A percentile compares a stretch with the other conserved stretches of the same genome.
These are phyloP conservation scores for Wickerhamiella musiphila DNA, from an alignment of 805 yeast genomes.

Conservation along the genomic window DNA sequence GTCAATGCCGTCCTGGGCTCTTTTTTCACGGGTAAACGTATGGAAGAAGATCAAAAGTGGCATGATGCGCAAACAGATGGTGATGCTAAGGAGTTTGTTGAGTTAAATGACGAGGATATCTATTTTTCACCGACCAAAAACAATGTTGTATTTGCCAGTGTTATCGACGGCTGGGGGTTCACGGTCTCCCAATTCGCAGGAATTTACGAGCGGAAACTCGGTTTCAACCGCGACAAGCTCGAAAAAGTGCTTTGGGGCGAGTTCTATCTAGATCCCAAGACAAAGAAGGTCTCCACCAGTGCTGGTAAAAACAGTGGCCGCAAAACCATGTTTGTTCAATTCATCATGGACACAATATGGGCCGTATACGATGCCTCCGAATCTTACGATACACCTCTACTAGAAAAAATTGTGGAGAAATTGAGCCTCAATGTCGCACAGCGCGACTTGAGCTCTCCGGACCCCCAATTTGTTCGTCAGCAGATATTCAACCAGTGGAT, in stretches of 20 bases:
- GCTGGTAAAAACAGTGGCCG: constrained; percentile 38
- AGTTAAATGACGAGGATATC: constrained; percentile 60
- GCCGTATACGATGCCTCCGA: constrained; percentile 58
- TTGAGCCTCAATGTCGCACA: constrained; percentile 52
- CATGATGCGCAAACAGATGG: constrained; percentile 45
- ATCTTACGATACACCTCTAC: constrained; percentile 48
- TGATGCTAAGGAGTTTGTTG: constrained; percentile 34
- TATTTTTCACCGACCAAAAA: constrained; percentile 78
- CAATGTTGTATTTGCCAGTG: constrained; percentile 80
- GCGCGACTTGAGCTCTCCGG: constrained; percentile 66
- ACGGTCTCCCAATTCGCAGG: constrained; percentile 76
- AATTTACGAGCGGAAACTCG: constrained; percentile 68
- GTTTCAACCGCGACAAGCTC: constrained; percentile 61
- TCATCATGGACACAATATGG: constrained; percentile 85
- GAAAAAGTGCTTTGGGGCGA: constrained; percentile 95
- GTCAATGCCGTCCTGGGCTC: constrained; percentile 91
- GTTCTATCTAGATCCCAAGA: constrained; percentile 72
- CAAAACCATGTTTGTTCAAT: constrained; percentile 74
- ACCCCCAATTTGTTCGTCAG: constrained; percentile 42
- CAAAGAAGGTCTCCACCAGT: constrained; percentile 54
- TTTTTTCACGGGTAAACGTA: constrained; percentile 80
- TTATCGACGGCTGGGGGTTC: constrained; percentile 97
- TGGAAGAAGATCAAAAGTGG: constrained; percentile 56
- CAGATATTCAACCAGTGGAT: constrained; percentile 82
- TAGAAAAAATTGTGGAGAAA: constrained; percentile 58